Evolutionary conservation across 148 eudicot genomes (phyloP), one percentile per base, ranked within the genome.

Genomic region (Persicaria maculosa): DNA sequence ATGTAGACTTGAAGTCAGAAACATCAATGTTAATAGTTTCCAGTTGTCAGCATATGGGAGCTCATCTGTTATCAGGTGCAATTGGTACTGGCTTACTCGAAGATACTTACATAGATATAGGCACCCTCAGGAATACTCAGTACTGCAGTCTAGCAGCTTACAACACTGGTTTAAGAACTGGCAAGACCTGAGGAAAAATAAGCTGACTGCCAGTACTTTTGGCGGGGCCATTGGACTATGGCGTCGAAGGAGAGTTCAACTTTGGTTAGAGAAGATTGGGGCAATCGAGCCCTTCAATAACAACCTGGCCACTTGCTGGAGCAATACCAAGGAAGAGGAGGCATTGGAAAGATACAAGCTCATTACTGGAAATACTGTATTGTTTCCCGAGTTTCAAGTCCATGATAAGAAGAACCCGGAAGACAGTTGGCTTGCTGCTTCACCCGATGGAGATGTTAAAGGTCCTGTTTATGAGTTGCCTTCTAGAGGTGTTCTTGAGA

Each of bases 201-300:
- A 85, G 69, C 85, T 93, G 19, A 93, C 98, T 54, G 92, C 92
- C 7, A 91, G 98, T 78, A 93, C 92, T 40, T 89, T 91, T 77
- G 84, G 81, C 53, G 73, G 68, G 14, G 98, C 98, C 31, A 53
- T 93, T 74, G 94, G 98, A 25, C 85, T 93, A 57, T 89, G 85
- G 83, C 91, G 83, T 47, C 79, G 65, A 20, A 82, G 94, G 58
- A 90, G 98, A 68, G 88, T 80, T 68, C 84, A 85, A 50, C 84
- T 91, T 25, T 91, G 97, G 97, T 78, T 87, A 72, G 98, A 91
- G 78, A 93, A 91, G 86, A 75, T 91, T 22, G 97, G 94, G 61
- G 85, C 88, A 0, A 79, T 80, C 17, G 81, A 91, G 43, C 97
- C 92, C 1, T 91, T 93, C 59, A 14, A 81, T 10, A 87, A 92